Evolutionary conservation across 768 basidiomycete species (phyloP).

Genomic region (Podaxis pistillaris): DNA sequence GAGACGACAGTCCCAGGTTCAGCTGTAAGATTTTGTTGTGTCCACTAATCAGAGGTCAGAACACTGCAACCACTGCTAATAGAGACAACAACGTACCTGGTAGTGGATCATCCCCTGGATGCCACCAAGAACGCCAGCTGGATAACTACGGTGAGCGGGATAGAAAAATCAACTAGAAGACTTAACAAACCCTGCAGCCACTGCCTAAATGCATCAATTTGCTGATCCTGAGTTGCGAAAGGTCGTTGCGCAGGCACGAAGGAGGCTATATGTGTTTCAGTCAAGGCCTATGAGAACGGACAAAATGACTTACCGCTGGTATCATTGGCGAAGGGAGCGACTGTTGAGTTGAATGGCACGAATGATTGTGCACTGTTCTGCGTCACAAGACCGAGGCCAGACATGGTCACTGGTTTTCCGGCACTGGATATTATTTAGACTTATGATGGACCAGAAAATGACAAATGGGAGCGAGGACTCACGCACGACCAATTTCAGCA

Average conservation of each 20-base stretch:
- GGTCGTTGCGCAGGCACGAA: slow-evolving; percentile 25
- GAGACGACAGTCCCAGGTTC: slow-evolving; percentile 45
- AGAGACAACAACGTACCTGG: slow-evolving; percentile 30
- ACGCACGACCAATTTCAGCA: slow-evolving; percentile 43
- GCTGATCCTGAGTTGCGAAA: slow-evolving; percentile 51
- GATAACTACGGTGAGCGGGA: neutral
- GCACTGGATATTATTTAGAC: slow-evolving; percentile 35
- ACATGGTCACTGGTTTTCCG: slow-evolving; percentile 53
- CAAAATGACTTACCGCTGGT: slow-evolving; percentile 13
- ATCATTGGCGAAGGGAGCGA: slow-evolving; percentile 39
- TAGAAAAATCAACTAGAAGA: neutral
- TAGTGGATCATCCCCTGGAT: slow-evolving; percentile 47
- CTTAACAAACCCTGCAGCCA: slow-evolving; percentile 47
- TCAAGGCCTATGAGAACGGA: neutral
- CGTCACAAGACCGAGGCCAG: slow-evolving; percentile 64
- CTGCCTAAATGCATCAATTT: slow-evolving; percentile 49
- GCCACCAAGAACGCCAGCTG: slow-evolving; percentile 41
- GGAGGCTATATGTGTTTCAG: neutral
- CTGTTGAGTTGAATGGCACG: slow-evolving; percentile 59
- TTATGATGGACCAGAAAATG: neutral
- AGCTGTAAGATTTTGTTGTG: slow-evolving; percentile 48
- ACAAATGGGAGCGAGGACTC: slow-evolving; percentile 18
- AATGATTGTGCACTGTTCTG: slow-evolving; percentile 49
- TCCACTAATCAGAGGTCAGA: slow-evolving; percentile 46
- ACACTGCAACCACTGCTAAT: neutral